Conservation (phyloP, 2,329 filamentous ascomycete genomes). For the Emericellopsis atlantica region DNA sequence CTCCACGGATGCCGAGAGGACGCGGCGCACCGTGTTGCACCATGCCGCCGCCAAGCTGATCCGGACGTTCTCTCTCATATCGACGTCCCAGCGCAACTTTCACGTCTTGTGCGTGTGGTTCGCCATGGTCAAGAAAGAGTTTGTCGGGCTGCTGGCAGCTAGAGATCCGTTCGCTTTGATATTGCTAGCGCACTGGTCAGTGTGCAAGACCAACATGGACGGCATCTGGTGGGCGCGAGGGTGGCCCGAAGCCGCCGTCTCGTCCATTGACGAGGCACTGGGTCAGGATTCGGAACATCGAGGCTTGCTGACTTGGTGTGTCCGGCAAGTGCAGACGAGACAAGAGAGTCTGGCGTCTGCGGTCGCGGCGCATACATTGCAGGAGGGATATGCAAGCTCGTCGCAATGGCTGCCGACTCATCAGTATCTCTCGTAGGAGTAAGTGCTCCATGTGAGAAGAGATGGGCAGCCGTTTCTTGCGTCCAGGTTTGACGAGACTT, state of each 20-base stretch:
- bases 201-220: neutral
- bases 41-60: neutral
- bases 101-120: constrained; percentile 3
- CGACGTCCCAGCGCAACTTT: neutral
- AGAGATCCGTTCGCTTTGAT: constrained; percentile 3
- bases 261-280: constrained; percentile 1
- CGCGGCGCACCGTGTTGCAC: neutral
- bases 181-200: constrained; percentile 3
- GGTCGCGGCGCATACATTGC: no score
- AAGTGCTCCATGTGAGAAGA: no score
- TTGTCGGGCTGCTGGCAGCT: constrained; percentile 1
- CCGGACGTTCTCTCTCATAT: neutral
- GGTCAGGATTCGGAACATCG: neutral
- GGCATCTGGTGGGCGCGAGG: constrained; percentile 3
- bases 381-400: no score
- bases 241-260: constrained; percentile 1
- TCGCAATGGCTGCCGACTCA: no score
- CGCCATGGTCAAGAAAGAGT: constrained; percentile 1
- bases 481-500: no score
- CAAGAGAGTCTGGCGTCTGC: no score
- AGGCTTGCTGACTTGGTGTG: constrained; percentile 3
- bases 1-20: neutral
- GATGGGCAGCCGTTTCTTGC: no score
- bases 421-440: no score
- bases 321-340: neutral